Percentiles rank a stretch among this genome's conserved stretches.
phyloP scores from a whole-genome alignment of 2,329 filamentous ascomycete species.

The Exophiala viscosa region DNA sequence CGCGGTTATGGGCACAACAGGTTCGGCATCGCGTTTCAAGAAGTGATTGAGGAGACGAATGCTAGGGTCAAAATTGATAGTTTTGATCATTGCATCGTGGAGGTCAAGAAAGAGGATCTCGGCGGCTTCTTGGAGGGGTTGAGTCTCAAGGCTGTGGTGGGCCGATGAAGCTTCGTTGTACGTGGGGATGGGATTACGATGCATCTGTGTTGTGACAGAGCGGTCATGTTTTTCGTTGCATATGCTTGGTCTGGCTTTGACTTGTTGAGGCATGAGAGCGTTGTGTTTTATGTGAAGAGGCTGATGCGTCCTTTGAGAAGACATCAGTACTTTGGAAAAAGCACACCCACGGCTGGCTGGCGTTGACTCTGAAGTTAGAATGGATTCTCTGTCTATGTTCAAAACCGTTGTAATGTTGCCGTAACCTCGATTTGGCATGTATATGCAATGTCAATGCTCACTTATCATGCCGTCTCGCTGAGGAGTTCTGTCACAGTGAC shows the following conservation, averaged over 20 bases:
- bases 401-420: too few relatives aligned
- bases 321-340: too few relatives aligned
- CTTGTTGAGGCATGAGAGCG: background rate
- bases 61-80: slow-evolving; percentile 88
- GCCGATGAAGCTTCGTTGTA: slow-evolving; percentile 27
- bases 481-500: slow-evolving; percentile 69
- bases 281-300: background rate
- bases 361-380: background rate
- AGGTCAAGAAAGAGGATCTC: slow-evolving; percentile 95
- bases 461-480: slow-evolving; percentile 21
- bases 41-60: slow-evolving; percentile 87
- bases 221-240: background rate
- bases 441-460: slow-evolving; percentile 11
- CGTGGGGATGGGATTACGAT: background rate
- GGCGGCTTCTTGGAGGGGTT: slow-evolving; percentile 84
- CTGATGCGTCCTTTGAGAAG: too few relatives aligned
- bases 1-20: slow-evolving; percentile 75
- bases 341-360: too few relatives aligned
- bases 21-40: slow-evolving; percentile 93
- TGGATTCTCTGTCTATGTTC: slow-evolving; percentile 1
- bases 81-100: slow-evolving; percentile 95
- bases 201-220: background rate
- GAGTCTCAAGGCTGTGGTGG: slow-evolving; percentile 83
- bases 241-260: background rate
- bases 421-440: background rate